Percentiles rank a stretch among this genome's conserved stretches.
These are phyloP conservation scores for Monosporozyma unispora DNA, from an alignment of 805 yeast genomes.

Conservation along the genomic window DNA sequence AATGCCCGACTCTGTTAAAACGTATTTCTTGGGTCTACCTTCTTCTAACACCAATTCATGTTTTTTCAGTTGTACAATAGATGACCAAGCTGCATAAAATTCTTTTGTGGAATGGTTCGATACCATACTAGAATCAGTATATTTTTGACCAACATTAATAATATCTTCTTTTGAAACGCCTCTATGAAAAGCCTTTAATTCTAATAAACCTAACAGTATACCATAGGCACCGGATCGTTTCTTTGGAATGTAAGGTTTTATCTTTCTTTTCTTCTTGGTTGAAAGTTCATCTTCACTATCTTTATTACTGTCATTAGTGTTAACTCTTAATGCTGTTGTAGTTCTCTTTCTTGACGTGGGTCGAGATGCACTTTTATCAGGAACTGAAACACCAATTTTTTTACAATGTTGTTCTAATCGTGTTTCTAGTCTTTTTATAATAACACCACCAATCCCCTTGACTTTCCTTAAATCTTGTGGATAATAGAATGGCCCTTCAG, in stretches of 20 bases:
- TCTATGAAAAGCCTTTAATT: conserved; percentile 36
- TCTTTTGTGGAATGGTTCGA: conserved; percentile 53
- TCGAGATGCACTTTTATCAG: conserved; percentile 9
- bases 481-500: conserved; percentile 38
- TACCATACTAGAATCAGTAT: conserved; percentile 49
- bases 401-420: conserved; percentile 47
- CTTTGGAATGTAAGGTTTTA: conserved; percentile 53
- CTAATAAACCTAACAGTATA: conserved; percentile 51
- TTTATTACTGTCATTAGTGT: conserved; percentile 8
- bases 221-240: conserved; percentile 82
- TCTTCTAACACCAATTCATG: conserved; percentile 46
- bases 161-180: conserved; percentile 63
- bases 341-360: conserved; percentile 11
- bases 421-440: conserved; percentile 42
- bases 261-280: conserved; percentile 17
- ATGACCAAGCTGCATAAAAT: conserved; percentile 67
- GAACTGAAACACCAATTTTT: conserved; percentile 35
- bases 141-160: conserved; percentile 42
- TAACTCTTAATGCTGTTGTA: conserved; percentile 11
- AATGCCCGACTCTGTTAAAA: conserved; percentile 61
- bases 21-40: conserved; percentile 55
- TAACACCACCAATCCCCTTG: conserved; percentile 64
- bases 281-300: conserved; percentile 5
- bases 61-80: conserved; percentile 52
- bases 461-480: conserved; percentile 53